Evolutionary conservation across 1,284 basidiomycete genomes (phyloP), one percentile per base, ranked within the genome.

Genomic region (Hymenochaete sp.): DNA sequence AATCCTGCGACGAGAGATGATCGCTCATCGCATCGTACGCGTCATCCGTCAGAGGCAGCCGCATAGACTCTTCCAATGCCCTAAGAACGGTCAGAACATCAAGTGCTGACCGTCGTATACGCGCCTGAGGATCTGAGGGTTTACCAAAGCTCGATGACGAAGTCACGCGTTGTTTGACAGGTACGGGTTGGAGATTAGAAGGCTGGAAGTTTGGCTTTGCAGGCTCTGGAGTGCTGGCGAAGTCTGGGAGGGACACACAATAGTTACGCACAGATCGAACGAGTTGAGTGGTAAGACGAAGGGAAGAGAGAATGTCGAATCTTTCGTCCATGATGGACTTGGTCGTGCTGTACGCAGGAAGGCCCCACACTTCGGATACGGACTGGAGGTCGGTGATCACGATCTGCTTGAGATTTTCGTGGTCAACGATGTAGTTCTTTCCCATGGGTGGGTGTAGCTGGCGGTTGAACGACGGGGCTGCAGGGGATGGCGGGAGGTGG

Each of bases 181-280:
- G 57, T 14, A 66, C 62, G 38, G 58, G 55, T 49, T 56, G 66
- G 54, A 62, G 65, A 55, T 56, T 72, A 52, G 56, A 66, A 55
- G 55, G 68, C 53, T 57, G 72, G 57, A 67, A 72, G 13, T 79
- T 67, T 19, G 36, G 21, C 11, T 47, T 46, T 6, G 29, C 28
- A 13, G 40, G 38, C 3, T 69, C 67, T 3, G 72, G 68, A 21
- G 68, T 72, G 10, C 73, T 65, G 2, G 73, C 71, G 52, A 87
- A 84, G 56, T 85, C 82, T 0, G 86, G 87, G 13, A 90, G 73
- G 0, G 83, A 79, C 22, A 90, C 66, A 22, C 88, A 66, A 58
- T 89, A 90, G 59, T 88, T 87, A 18, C 87, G 73, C 25, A 88
- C 81, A 19, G 81, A 78, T 28, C 87, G 76, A 45, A 92, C 77